Base-by-base conservation (phyloP, 306 rosid genomes). In the Rosa persica region DNA sequence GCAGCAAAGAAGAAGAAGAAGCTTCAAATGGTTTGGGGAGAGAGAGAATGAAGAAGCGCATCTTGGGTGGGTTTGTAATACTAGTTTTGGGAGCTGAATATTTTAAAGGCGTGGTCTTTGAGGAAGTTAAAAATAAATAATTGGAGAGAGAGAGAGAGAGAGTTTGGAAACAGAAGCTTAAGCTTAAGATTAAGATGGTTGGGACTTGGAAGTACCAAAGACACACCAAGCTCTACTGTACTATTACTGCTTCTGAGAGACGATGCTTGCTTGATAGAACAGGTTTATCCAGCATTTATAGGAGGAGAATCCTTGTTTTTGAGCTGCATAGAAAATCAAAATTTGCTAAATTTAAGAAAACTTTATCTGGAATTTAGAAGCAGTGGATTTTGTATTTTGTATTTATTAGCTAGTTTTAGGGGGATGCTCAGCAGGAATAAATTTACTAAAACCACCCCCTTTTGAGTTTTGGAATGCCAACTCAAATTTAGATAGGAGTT, bases 41-140 rank as follows among this genome's bases (percentile, higher is more conserved):
- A 83, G 44, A 55, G 83, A 68, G 77, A 51, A 67, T 77, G 79
- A 78, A 74, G 81, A 83, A 71, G 78, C 75, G 78, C 77, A 84
- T 78, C 84, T 83, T 66, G 75, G 64, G 49, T 58, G 57, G 70
- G 73, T 25, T 52, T 76, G 74, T 70, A 55, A 55, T n/a, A 27
- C 74, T 73, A 57, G 67, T 42, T 42, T 42, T 42, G 57, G 79
- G 83, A 77, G 76, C 12, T 42, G 78, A 61, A 61, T 72, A 38
- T 73, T 85, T 76, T 54, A 73, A 78, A 39, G 75, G 60, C 22
- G 30, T 42, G 76, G 70, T 65, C 75, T 77, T 78, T 77, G 75
- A 77, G 64, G 64, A 77, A 72, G 69, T 67, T 22, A 55, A 68
- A 81, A 64, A 66, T 44, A 78, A 68, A 81, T 79, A 64, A 78